phyloP scores from a whole-genome alignment of 1,139 yeast genomes.

The Geotrichum siamense region DNA sequence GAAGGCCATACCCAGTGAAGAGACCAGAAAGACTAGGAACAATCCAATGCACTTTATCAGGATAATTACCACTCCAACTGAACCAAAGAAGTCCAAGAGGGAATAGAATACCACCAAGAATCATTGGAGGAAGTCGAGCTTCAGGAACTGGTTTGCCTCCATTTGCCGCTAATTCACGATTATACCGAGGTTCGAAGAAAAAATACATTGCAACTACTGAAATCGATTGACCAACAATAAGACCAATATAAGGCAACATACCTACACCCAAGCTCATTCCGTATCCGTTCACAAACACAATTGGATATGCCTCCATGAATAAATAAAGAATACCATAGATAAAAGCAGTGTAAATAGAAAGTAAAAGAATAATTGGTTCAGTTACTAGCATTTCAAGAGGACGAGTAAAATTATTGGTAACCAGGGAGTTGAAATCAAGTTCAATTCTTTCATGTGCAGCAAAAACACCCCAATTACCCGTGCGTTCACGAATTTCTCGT shows the following conservation, averaged over 20 bases:
- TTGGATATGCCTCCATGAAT: constrained; percentile 71
- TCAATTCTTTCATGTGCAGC: constrained; percentile 76
- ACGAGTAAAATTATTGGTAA: constrained; percentile 60
- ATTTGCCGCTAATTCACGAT: constrained; percentile 39
- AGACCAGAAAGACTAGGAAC: constrained; percentile 74
- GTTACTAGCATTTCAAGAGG: constrained; percentile 60
- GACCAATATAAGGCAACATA: constrained; percentile 36
- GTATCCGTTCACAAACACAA: constrained; percentile 58
- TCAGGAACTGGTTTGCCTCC: constrained; percentile 68
- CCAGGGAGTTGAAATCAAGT: constrained; percentile 45
- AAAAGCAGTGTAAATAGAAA: constrained; percentile 72
- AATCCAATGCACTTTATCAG: constrained; percentile 65
- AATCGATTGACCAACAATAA: constrained; percentile 45
- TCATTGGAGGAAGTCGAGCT: constrained; percentile 68
- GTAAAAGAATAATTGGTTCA: constrained; percentile 65
- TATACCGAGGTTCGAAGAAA: constrained; percentile 34
- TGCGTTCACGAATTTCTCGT: constrained; percentile 42
- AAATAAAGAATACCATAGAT: constrained; percentile 80
- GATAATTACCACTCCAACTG: constrained; percentile 77
- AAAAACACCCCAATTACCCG: constrained; percentile 67
- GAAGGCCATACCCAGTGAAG: constrained; percentile 66
- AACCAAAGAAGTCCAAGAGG: constrained; percentile 79
- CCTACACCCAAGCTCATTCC: constrained; percentile 50
- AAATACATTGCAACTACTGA: constrained; percentile 26
- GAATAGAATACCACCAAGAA: constrained; percentile 59